Percentiles rank a stretch among this genome's conserved stretches.
These are phyloP conservation scores for Talaromyces amestolkiae DNA, from an alignment of 2,329 filamentous ascomycete species.

Conservation along the genomic window DNA sequence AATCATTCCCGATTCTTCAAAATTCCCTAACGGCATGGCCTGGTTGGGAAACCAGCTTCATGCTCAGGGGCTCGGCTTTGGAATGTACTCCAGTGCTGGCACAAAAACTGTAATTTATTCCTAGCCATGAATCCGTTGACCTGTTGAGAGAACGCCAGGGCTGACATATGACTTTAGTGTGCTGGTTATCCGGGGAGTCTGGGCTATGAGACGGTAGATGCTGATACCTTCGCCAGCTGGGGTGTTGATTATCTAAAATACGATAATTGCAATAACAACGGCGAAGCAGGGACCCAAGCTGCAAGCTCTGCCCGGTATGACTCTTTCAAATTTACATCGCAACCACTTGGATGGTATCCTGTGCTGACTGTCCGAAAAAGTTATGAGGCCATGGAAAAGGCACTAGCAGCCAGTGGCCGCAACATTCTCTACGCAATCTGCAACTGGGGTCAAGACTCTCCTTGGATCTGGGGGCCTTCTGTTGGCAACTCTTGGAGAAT, in stretches of 20 bases:
- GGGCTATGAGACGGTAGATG: slow-evolving; percentile 43
- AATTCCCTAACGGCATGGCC: slow-evolving; percentile 46
- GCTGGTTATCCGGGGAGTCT: slow-evolving; percentile 44
- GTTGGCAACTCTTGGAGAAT: slow-evolving; percentile 41
- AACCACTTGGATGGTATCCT: neutral
- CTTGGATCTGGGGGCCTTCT: slow-evolving; percentile 29
- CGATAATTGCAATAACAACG: slow-evolving; percentile 39
- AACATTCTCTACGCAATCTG: slow-evolving; percentile 51
- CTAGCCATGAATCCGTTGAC: neutral
- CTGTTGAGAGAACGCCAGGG: neutral
- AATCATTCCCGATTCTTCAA: slow-evolving; percentile 24
- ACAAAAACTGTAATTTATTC: neutral
- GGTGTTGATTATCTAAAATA: slow-evolving; percentile 51
- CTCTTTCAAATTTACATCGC: neutral
- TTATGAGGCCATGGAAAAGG: slow-evolving; percentile 50
- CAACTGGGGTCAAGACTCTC: slow-evolving; percentile 48
- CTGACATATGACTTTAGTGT: slow-evolving; percentile 26
- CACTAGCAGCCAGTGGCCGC: slow-evolving; percentile 41
- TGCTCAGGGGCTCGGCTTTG: slow-evolving; percentile 41
- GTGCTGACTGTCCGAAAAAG: slow-evolving; percentile 24
- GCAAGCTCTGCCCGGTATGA: neutral
- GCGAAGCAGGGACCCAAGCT: neutral
- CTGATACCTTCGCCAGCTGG: slow-evolving; percentile 39
- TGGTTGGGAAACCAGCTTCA: slow-evolving; percentile 43
- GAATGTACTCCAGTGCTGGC: slow-evolving; percentile 49